phyloP scores from a whole-genome alignment of 164 flowering plant genomes.

The Magnolia kwangsiensis region DNA sequence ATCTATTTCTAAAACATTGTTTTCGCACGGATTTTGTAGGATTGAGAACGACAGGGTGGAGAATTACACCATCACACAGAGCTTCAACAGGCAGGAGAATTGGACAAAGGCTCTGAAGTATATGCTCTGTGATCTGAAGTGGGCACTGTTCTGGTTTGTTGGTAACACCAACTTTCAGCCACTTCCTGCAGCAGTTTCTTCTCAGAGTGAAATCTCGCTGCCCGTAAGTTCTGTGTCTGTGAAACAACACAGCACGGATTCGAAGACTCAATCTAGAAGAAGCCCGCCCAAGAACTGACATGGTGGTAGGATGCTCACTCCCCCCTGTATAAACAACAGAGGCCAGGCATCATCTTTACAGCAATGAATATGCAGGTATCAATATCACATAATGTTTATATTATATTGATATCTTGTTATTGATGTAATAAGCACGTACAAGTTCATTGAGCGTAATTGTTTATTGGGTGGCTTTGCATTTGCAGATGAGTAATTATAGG shows the following conservation, averaged over 20 bases:
- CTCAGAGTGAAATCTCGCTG: conserved; percentile 47
- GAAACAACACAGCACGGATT: conserved; percentile 36
- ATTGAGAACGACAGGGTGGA: conserved; percentile 96
- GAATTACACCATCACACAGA: conserved; percentile 79
- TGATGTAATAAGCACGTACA: too few species aligned
- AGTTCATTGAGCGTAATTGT: too few species aligned
- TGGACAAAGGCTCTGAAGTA: conserved; percentile 99
- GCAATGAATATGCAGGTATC: too few species aligned
- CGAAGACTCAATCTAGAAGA: conserved; percentile 30
- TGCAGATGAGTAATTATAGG: too few species aligned
- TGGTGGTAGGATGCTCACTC: neutral
- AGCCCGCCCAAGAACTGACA: neutral
- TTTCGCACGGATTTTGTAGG: conserved; percentile 39
- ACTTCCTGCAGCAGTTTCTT: conserved; percentile 45
- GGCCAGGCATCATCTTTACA: too few species aligned
- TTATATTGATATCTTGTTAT: too few species aligned
- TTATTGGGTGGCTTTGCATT: too few species aligned
- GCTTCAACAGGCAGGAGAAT: conserved; percentile 95
- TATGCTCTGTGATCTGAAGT: conserved; percentile 89
- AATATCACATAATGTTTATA: too few species aligned
- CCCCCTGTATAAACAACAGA: neutral
- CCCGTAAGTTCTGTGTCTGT: conserved; percentile 37
- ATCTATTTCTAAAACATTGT: neutral
- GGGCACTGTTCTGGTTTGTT: conserved; percentile 96
- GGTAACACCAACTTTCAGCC: conserved; percentile 93